Base-by-base conservation (phyloP, 2,329 filamentous ascomycete genomes). In the Cordyceps cateniannulata region DNA sequence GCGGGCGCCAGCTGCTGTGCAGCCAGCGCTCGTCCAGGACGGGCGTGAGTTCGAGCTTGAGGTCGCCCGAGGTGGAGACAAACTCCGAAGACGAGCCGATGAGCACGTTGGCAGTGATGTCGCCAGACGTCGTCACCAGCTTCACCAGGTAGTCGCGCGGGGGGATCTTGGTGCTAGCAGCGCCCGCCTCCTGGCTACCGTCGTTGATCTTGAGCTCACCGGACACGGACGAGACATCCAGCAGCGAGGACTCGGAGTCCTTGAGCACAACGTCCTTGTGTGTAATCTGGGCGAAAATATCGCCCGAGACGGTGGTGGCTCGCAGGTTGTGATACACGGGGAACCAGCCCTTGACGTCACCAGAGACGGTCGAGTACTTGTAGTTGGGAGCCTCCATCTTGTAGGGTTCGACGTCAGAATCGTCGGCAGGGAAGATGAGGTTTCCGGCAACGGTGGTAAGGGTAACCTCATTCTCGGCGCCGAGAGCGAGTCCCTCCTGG, bases 311-410 rank as follows among this genome's bases (percentile, higher is more conserved):
- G 8, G 77, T 75, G 20, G 70, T 65, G n/a, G 83, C 68, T 20
- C 72, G 69, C 14, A 85, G 74, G 32, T 75, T 69, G 65, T 83
- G 79, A 66, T 77, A 79, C 1, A 84, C 71, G 0, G 81, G 79
- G 72, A 79, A 83, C 68, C 74, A 76, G 32, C 82, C 82, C 16
- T 62, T 62, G 63, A 85, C 76, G 16, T 69, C 54, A 8, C 78
- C 79, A 1, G 78, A 75, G 3, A 75, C 73, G 20, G 80, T 79
- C 27, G 68, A 64, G 16, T 79, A 72, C 29, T 72, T 67, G 60
- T 80, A 75, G 54, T 73, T 66, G 35, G 78, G 74, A 0, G 77
- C 77, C 59, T 75, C 69, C 50, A 84, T 69, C 7, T 65, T 63
- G 68, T 79, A 82, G 1, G 75, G 70, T 9, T 67, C 59, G 18